A percentile compares a stretch with the other conserved stretches of the same genome.
These are phyloP conservation scores for Wickerhamiella siamensis DNA, from an alignment of 805 yeast species.

Conservation along the genomic window DNA sequence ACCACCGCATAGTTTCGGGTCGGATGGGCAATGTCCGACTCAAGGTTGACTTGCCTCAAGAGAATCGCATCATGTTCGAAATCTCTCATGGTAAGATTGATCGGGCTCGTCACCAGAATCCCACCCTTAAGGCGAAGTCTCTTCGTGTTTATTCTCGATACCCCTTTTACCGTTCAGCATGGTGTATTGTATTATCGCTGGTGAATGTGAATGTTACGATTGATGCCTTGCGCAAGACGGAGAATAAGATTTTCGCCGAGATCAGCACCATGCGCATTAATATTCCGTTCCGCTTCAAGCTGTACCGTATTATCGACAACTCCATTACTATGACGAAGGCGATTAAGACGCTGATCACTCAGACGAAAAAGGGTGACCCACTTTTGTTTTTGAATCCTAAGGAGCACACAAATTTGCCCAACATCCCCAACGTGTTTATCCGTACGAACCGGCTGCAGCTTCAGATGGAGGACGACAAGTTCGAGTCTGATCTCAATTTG, in stretches of 20 bases:
- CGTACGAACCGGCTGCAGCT: conserved; percentile 43
- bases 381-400: conserved; percentile 18
- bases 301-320: conserved; percentile 70
- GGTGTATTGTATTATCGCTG: conserved; percentile 26
- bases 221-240: not conserved
- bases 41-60: conserved; percentile 33
- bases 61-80: conserved; percentile 36
- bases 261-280: conserved; percentile 25
- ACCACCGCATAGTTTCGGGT: conserved; percentile 1
- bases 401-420: conserved; percentile 18
- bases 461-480: conserved; percentile 76
- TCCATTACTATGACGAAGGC: conserved; percentile 54
- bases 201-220: conserved; percentile 14
- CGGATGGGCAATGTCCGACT: conserved; percentile 20
- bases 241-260: conserved; percentile 16
- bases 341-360: conserved; percentile 35
- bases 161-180: conserved; percentile 30
- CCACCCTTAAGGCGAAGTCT: conserved; percentile 25
- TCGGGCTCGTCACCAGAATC: conserved; percentile 20
- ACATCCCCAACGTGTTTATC: conserved; percentile 35
- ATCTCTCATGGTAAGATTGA: conserved; percentile 25
- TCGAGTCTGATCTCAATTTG: conserved; percentile 57
- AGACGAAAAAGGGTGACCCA: conserved; percentile 18
- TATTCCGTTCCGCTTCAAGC: conserved; percentile 60
- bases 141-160: conserved; percentile 36